Conservation (phyloP, 768 basidiomycete genomes). For the Collybiopsis luxurians region DNA sequence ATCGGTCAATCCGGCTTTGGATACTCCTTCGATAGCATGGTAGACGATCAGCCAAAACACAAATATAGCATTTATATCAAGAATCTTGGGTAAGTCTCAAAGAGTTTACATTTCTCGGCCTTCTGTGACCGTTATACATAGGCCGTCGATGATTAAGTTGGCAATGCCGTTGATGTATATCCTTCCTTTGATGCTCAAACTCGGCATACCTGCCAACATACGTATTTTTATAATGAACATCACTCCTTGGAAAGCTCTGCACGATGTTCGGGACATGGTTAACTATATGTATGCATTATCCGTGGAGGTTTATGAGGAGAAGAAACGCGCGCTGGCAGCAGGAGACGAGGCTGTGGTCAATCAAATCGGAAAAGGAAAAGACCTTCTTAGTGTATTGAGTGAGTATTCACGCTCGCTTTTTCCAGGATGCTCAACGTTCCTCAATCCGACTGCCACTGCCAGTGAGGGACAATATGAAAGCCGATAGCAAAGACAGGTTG, state of each 20-base stretch:
- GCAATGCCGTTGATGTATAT: not conserved
- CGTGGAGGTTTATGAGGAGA: conserved; percentile 22
- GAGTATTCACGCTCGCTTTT: conserved; percentile 1
- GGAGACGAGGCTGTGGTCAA: conserved; percentile 23
- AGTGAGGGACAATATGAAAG: conserved; percentile 29
- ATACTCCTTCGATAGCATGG: conserved; percentile 31
- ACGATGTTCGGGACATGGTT: conserved; percentile 20
- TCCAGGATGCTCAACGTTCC: not conserved
- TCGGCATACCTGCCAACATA: conserved; percentile 15
- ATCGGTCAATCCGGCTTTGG: conserved; percentile 37
- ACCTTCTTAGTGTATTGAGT: conserved; percentile 35
- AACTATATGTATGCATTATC: conserved; percentile 26
- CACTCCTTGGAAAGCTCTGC: conserved; percentile 20
- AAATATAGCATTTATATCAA: conserved; percentile 12
- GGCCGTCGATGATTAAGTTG: not conserved
- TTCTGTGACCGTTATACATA: not conserved
- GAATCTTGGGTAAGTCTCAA: conserved; percentile 12
- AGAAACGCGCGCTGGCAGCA: conserved; percentile 21
- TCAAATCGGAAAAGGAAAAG: conserved; percentile 29
- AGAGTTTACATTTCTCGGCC: not conserved
- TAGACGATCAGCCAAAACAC: conserved; percentile 15
- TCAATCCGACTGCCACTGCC: not conserved
- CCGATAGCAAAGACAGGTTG: conserved; percentile 26
- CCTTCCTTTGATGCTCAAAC: not conserved
- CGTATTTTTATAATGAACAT: conserved; percentile 19